Evolutionary conservation across 257 asterid species (phyloP), one percentile per base, ranked within the genome.

Genomic region (Petunia secreta): DNA sequence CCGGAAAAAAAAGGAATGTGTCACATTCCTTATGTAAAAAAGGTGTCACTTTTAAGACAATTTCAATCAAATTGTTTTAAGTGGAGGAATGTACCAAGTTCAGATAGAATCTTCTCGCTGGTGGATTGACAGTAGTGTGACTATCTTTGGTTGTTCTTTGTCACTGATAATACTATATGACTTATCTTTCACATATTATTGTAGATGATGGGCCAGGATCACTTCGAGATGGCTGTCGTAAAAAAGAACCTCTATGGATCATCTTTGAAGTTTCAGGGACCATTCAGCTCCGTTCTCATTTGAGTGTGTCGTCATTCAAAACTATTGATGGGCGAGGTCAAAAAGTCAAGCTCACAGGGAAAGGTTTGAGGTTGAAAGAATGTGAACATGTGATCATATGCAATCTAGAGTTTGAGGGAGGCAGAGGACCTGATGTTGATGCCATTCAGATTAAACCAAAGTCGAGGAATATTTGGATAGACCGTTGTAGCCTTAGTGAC

Each of bases 161-260:
- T 4, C 50, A 1, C 1, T 50, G 50, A 36, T 46, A 6, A 50
- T 63, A 11, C n/a, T 14, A 59, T 7, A 11, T 15, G 41, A 11
- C 48, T 62, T 78, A 9, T 63, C 62, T 46, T n/a, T 50, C 43
- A 48, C 59, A 8, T 54, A 43, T 58, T 55, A 63, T 75, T 82
- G 62, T 38, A 95, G 99, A 95, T 74, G 99, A 95, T n/a, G 99
- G 99, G 34, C 98, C 99, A 10, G 99, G 98, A 75, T 92, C 99
- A 15, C 93, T 95, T 25, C 96, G 98, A 2, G 87, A 82, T 25
- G 99, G 93, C 11, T 95, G 99, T 64, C 97, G 98, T 11, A 66
- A 77, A 65, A 85, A 88, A 80, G 98, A 93, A 74, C 94, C 99
- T 57, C 62, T 93, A 2, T 93, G 99, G 99, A 92, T 95, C 39